phyloP scores from a whole-genome alignment of 1,284 basidiomycete species.

The Somion occarium region DNA sequence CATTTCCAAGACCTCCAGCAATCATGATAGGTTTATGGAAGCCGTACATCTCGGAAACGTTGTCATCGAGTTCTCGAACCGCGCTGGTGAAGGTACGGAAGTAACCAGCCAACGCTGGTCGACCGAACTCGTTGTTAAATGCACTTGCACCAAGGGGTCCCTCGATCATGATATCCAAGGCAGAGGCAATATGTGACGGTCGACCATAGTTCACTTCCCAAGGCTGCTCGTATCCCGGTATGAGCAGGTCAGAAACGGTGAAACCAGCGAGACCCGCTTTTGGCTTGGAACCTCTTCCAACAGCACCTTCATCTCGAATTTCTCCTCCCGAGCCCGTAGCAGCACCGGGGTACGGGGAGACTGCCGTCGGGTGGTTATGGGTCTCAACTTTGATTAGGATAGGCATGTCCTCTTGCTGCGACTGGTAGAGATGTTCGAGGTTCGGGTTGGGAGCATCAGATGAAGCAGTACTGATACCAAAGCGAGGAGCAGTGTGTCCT shows the following conservation, averaged over 20 bases:
- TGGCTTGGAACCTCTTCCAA: conserved; percentile 91
- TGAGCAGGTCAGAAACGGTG: conserved; percentile 92
- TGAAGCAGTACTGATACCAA: conserved; percentile 51
- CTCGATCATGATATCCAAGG: conserved; percentile 96
- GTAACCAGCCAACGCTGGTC: conserved; percentile 83
- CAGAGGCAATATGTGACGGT: conserved; percentile 88
- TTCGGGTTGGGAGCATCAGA: conserved; percentile 30
- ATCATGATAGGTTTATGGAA: conserved; percentile 99
- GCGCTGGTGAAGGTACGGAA: conserved; percentile 88
- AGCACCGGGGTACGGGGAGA: conserved; percentile 96
- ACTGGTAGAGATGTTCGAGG: conserved; percentile 46
- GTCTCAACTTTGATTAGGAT: conserved; percentile 99
- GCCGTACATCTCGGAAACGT: conserved; percentile 69
- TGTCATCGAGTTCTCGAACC: conserved; percentile 44
- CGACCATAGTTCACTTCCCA: conserved; percentile 93
- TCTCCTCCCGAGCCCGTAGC: conserved; percentile 98
- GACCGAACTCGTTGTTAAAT: conserved; percentile 99
- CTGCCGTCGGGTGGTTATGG: conserved; percentile 98
- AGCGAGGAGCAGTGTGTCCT: conserved; percentile 78
- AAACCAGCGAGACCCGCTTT: conserved; percentile 95
- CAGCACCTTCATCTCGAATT: conserved; percentile 96
- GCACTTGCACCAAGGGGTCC: conserved; percentile 92
- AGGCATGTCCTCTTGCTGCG: conserved; percentile 71
- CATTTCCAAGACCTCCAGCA: conserved; percentile 94
- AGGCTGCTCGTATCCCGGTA: conserved; percentile 83